Conservation (phyloP, 129 eudicot genomes). For the Centaurea solstitialis region DNA sequence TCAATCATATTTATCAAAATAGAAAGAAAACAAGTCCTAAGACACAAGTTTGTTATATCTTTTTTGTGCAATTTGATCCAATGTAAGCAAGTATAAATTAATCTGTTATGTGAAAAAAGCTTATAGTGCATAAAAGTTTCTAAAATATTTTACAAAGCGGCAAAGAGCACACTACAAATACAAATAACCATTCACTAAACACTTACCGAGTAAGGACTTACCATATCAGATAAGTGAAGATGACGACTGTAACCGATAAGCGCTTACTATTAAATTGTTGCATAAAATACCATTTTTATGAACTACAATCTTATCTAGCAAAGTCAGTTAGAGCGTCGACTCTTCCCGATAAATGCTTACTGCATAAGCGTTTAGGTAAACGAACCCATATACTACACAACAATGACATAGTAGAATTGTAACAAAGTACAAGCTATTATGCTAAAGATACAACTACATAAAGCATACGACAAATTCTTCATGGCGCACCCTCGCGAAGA, state of each 20-base stretch:
- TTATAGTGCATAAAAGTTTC: neutral
- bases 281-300: no score
- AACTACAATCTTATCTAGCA: no score
- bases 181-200: neutral
- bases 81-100: no score
- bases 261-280: no score
- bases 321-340: no score
- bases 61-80: no score
- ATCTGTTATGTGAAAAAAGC: neutral
- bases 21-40: no score
- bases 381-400: neutral
- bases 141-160: neutral
- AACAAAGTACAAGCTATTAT: conserved; percentile 6
- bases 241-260: no score
- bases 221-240: no score
- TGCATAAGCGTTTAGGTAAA: no score
- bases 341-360: no score
- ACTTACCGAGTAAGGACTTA: no score
- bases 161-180: neutral
- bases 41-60: neutral
- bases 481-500: conserved; percentile 46
- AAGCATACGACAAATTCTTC: neutral
- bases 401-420: neutral
- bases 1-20: neutral
- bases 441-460: conserved; percentile 11